phyloP scores from a whole-genome alignment of 768 basidiomycete genomes.

The Sarcomyxa edulis region DNA sequence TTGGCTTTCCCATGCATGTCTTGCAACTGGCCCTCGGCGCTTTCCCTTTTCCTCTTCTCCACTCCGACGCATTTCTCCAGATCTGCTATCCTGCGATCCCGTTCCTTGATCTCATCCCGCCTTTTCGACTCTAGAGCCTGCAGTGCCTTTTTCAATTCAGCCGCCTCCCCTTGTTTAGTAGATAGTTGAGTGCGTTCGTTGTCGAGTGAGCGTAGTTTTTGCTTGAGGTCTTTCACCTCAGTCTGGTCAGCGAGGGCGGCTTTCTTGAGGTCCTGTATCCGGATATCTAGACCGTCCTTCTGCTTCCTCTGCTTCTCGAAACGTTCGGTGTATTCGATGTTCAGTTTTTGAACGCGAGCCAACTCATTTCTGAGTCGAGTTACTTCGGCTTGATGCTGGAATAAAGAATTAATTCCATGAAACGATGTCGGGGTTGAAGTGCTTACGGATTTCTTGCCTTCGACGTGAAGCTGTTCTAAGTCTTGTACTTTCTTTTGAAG shows the following conservation, averaged over 20 bases:
- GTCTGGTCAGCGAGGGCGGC: conserved; percentile 40
- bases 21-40: conserved; percentile 36
- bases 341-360: conserved; percentile 37
- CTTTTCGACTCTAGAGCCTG: conserved; percentile 44
- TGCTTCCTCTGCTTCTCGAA: conserved; percentile 63
- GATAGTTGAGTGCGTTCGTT: conserved; percentile 49
- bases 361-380: conserved; percentile 58
- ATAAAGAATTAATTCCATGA: neutral
- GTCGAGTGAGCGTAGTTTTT: conserved; percentile 53
- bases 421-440: neutral
- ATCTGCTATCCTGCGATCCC: conserved; percentile 49
- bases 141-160: conserved; percentile 45
- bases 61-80: conserved; percentile 43
- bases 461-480: conserved; percentile 54
- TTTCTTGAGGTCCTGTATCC: conserved; percentile 59
- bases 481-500: conserved; percentile 64
- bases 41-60: conserved; percentile 49
- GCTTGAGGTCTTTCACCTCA: conserved; percentile 58
- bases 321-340: conserved; percentile 46
- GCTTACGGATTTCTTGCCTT: conserved; percentile 58
- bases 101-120: conserved; percentile 49
- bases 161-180: conserved; percentile 45
- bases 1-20: conserved; percentile 38
- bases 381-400: conserved; percentile 56
- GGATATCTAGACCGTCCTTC: conserved; percentile 48